These are phyloP conservation scores for Tetrapisispora iriomotensis DNA, from an alignment of 805 yeast species.

Conservation along the genomic window DNA sequence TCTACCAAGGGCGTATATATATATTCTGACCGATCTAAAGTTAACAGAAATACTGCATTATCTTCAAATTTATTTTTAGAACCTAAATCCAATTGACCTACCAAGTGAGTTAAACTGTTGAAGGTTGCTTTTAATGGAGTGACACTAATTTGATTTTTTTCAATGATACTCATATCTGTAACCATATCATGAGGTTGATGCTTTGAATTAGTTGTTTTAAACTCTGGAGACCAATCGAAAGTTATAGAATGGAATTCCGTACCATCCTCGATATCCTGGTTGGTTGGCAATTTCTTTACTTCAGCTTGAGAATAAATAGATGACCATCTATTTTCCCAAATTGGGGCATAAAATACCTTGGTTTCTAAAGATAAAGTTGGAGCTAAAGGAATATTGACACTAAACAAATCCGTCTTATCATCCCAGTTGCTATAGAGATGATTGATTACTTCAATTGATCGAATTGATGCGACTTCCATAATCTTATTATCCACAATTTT, in stretches of 20 bases:
- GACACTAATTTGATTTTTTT: slow-evolving; percentile 54
- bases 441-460: slow-evolving; percentile 54
- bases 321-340: slow-evolving; percentile 73
- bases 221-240: slow-evolving; percentile 81
- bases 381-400: slow-evolving; percentile 77
- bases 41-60: slow-evolving; percentile 14
- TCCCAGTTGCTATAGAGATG: slow-evolving; percentile 54
- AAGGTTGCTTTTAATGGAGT: slow-evolving; percentile 69
- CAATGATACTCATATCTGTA: slow-evolving; percentile 60
- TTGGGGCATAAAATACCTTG: slow-evolving; percentile 63
- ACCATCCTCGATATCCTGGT: slow-evolving; percentile 40
- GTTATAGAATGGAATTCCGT: slow-evolving; percentile 36
- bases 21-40: slow-evolving; percentile 32
- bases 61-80: slow-evolving; percentile 3
- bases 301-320: slow-evolving; percentile 40
- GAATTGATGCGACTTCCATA: slow-evolving; percentile 54
- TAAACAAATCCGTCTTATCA: slow-evolving; percentile 53
- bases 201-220: slow-evolving; percentile 33
- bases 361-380: slow-evolving; percentile 44
- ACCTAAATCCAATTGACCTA: slow-evolving; percentile 11
- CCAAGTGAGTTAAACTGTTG: slow-evolving; percentile 25
- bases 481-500: slow-evolving; percentile 41
- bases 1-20: slow-evolving; percentile 32
- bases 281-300: slow-evolving; percentile 6
- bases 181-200: slow-evolving; percentile 19